Evolutionary conservation across 192 early-diverging fungal species (phyloP).

Genomic region (Coemansia erecta): DNA sequence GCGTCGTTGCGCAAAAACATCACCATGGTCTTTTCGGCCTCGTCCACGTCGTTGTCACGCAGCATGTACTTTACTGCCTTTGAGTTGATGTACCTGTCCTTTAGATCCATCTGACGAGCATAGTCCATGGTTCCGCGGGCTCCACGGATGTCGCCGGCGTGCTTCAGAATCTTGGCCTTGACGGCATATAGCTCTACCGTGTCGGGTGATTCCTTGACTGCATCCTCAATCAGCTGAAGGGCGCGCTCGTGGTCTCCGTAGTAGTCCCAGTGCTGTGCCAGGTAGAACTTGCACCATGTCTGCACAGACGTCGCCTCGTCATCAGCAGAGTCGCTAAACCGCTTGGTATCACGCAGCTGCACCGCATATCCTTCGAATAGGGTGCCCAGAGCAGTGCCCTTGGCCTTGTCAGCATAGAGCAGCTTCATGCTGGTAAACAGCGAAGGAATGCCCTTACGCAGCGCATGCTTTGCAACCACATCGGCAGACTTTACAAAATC

Average conservation of each 20-base stretch:
- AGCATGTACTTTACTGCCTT: slow-evolving; percentile 95
- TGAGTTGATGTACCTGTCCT: slow-evolving; percentile 93
- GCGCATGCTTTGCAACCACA: slow-evolving; percentile 63
- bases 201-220: slow-evolving; percentile 84
- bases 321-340: slow-evolving; percentile 48
- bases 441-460: slow-evolving; percentile 94
- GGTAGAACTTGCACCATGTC: slow-evolving; percentile 89
- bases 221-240: slow-evolving; percentile 73
- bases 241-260: slow-evolving; percentile 68
- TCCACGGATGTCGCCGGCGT: slow-evolving; percentile 68
- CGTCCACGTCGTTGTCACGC: slow-evolving; percentile 70
- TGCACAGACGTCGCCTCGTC: slow-evolving; percentile 74
- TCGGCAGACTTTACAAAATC: slow-evolving; percentile 64
- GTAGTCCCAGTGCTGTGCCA: slow-evolving; percentile 87
- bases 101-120: slow-evolving; percentile 84
- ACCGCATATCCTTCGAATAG: slow-evolving; percentile 64
- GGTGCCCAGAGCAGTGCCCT: slow-evolving; percentile 65
- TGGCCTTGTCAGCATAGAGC: slow-evolving; percentile 64
- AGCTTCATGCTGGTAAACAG: slow-evolving; percentile 80
- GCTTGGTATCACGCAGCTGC: slow-evolving; percentile 46
- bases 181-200: slow-evolving; percentile 89
- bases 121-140: slow-evolving; percentile 83
- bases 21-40: slow-evolving; percentile 82
- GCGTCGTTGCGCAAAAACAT: slow-evolving; percentile 68
- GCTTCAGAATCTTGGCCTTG: slow-evolving; percentile 94